Evolutionary conservation across 352 stramenopile species (phyloP), one percentile per base, ranked within the genome.

Genomic region (Phytophthora pini): DNA sequence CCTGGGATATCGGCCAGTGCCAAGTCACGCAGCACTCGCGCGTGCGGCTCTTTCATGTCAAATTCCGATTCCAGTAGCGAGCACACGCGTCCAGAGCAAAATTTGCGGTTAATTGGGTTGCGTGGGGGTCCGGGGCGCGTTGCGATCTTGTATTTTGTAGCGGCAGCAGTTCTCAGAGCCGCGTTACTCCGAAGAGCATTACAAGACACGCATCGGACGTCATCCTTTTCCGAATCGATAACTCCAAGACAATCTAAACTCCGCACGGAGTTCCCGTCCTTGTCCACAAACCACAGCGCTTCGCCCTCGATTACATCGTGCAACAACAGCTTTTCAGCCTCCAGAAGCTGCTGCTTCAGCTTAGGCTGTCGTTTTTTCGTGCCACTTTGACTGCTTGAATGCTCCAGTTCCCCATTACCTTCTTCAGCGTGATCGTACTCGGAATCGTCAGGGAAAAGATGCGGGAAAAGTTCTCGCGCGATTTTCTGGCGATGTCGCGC

Each of bases 201-300:
- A 46, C 87, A 94, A 0, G 67, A 70, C 0, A 49, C 45, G 38
- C 87, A 94, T 29, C 74, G 72, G 0, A 29, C 41, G 56, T 84
- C 82, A 3, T 56, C 66, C 54, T 80, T 87, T 8, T 51, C 60
- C 2, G 52, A 61, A 13, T 87, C 61, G 26, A 92, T 72, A 1
- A 79, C 68, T 0, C 79, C 84, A 10, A 76, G 67, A 32, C 87
- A 94, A 54, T 90, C 74, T 26, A 94, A 65, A 60, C 84, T 93
- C 2, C 87, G 82, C 2, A 94, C 79, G 1, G 73, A 84, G 41
- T 72, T 77, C 4, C 77, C 87, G 54, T 94, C 87, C 50, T 89
- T 92, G 56, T 94, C 87, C 22, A 94, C 73, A 45, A 90, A 92
- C 87, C 87, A 94, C 15, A 89, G 61, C 3, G 82, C 79, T 46